Evolutionary conservation across 805 yeast genomes (phyloP), one percentile per base, ranked within the genome.

Genomic region (Spathaspora boniae): DNA sequence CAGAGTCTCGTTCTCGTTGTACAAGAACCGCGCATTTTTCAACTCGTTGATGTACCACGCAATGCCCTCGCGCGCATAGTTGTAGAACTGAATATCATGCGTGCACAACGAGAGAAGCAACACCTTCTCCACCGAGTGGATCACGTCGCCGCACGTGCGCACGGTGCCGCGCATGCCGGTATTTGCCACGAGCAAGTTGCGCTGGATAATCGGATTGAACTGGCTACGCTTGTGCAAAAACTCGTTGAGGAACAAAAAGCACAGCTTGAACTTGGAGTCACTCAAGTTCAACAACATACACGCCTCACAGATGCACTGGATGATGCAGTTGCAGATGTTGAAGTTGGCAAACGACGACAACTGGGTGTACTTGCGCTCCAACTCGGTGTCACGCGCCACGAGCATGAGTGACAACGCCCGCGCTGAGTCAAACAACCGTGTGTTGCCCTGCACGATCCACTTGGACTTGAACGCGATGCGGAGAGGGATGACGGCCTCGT

Each of bases 61-160:
- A 58, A 66, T 66, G 19, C 65, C 56, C 7, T 47, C 47, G 34
- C 60, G 66, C 19, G 68, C 65, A 33, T 62, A 50, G 40, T 60
- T 62, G 44, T 64, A 64, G 42, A 66, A 65, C 35, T 67, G 70
- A 24, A 64, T 55, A 40, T 67, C 72, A 43, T 65, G 70, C 3
- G 71, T 65, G 41, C 72, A 67, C 16, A 67, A 47, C 3, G 68
- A 58, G 23, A 67, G 47, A 19, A 67, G 49, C 26, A 67, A 48
- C 3, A 63, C 54, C 43, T 60, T 62, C 38, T 67, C 73, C 20
- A 63, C 50, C 1, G 68, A 47, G 27, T 50, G 54, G 14, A 53
- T 42, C 4, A 53, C 54, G 9, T 41, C 43, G 9, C 37, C 40
- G 25, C 43, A 31, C 11, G 40, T 35, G n/a, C 31, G 39, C 22